A percentile compares a stretch with the other conserved stretches of the same genome.
Evolutionary conservation across 129 eudicot genomes (phyloP).

Genomic region (Artemisia tridentata): DNA sequence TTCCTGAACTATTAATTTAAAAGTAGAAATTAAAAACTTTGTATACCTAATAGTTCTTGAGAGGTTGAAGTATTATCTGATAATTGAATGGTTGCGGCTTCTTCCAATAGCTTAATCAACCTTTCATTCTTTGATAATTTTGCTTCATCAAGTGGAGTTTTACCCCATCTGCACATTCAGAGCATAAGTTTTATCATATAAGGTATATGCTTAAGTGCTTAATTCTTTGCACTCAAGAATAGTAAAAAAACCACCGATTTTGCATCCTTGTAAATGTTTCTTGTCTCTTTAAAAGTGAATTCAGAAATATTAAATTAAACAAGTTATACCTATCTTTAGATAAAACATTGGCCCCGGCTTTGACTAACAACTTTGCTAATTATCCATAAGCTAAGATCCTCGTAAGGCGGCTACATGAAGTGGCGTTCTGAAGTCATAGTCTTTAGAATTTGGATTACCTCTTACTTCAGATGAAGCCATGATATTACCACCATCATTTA

Average conservation of each 20-base stretch:
- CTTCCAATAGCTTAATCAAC: slow-evolving; percentile 57
- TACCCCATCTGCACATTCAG: slow-evolving; percentile 71
- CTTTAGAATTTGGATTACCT: slow-evolving; percentile 53
- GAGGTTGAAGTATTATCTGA: slow-evolving; percentile 34
- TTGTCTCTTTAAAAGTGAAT: neutral
- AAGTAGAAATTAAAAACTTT: no score
- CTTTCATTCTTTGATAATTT: slow-evolving; percentile 50
- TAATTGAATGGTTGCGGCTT: slow-evolving; percentile 44
- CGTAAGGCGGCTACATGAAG: slow-evolving; percentile 72
- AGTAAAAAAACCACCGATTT: no score
- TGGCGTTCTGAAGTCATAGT: slow-evolving; percentile 67
- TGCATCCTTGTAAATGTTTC: neutral
- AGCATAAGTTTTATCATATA: neutral
- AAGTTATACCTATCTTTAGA: slow-evolving; percentile 53
- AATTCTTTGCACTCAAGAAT: neutral
- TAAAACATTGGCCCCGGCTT: slow-evolving; percentile 68
- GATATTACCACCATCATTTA: slow-evolving; percentile 49
- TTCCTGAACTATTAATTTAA: no score
- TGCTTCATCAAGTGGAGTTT: slow-evolving; percentile 76
- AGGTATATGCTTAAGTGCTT: neutral
- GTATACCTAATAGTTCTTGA: slow-evolving; percentile 43
- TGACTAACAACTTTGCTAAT: slow-evolving; percentile 60
- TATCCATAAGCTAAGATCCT: slow-evolving; percentile 46
- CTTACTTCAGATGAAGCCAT: slow-evolving; percentile 49
- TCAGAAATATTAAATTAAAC: neutral